phyloP scores from a whole-genome alignment of 148 eudicot genomes.

The Pharnaceum exiguum region DNA sequence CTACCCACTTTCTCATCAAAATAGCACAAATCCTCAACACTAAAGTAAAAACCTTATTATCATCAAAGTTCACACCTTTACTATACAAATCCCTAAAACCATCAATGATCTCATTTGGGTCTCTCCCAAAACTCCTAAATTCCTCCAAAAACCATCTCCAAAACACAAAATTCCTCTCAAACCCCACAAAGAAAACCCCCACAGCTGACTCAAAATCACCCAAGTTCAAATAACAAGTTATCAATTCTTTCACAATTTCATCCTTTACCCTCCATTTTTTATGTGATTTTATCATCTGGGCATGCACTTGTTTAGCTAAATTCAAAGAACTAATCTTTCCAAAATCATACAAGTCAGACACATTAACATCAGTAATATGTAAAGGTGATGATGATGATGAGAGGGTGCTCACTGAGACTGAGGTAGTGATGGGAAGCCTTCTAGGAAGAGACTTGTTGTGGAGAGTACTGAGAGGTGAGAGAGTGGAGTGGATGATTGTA shows the following conservation, averaged over 20 bases:
- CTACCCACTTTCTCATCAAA: conserved; percentile 37
- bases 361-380: conserved; percentile 1
- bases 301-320: conserved; percentile 41
- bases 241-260: conserved; percentile 32
- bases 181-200: conserved; percentile 37
- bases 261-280: conserved; percentile 23
- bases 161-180: conserved; percentile 25
- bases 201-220: conserved; percentile 46
- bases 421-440: conserved; percentile 12
- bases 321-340: conserved; percentile 28
- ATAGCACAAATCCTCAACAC: conserved; percentile 51
- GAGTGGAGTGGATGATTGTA: background rate
- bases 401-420: conserved; percentile 18
- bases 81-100: conserved; percentile 41
- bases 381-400: conserved; percentile 3
- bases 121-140: conserved; percentile 43
- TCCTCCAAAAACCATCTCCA: conserved; percentile 50
- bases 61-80: conserved; percentile 49
- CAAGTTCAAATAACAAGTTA: conserved; percentile 39
- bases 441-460: conserved; percentile 8
- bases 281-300: conserved; percentile 41
- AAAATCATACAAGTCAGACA: conserved; percentile 10
- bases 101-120: conserved; percentile 54
- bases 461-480: conserved; percentile 7
- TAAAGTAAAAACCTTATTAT: conserved; percentile 25